Base-by-base conservation (phyloP, 192 early-diverging fungal genomes). In the Podila clonocystis region DNA sequence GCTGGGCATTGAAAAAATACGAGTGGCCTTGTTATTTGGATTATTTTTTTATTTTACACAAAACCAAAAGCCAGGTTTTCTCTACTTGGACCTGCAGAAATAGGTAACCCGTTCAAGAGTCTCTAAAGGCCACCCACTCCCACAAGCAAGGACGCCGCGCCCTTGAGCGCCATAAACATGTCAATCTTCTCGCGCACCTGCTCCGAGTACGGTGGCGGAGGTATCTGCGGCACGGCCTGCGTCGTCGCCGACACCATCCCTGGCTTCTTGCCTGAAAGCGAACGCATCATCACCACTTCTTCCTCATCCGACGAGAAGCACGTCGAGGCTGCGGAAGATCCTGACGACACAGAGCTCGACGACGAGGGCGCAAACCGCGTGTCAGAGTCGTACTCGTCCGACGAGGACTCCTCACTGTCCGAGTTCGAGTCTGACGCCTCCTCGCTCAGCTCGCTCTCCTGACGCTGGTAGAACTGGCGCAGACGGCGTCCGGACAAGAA, bases 151-250 rank as follows among this genome's bases (percentile, higher is more conserved):
- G 77, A 80, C 5, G 77, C 77, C 0, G 77, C 71, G 19, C 77
- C 77, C 49, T 73, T 72, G 50, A 80, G 71, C 2, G 77, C 77
- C 66, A 73, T 73, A 28, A 80, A 69, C 77, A 80, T 80, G 63
- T 68, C 77, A 65, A 80, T 80, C 63, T 80, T 80, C 34, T 80
- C 77, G 0, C 77, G 77, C 24, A 67, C 67, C 41, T 73, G 69
- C 20, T 67, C 70, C n/a, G 68, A 29, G 34, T 66, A 71, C 7
- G 68, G 65, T 0, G 68, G 50, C 3, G 75, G 28, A 17, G 75
- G 62, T 19, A n/a, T 58, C 50, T 45, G 62, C 2, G 61, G 29
- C 5, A 26, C 52, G 6, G 70, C 12, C 7, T 48, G 59, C 7
- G 48, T 4, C 4, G 22, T 36, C 3, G 30, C n/a, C n/a, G 45